These are phyloP conservation scores for Blastobotrys attinorum DNA, from an alignment of 805 yeast genomes.

Conservation along the genomic window DNA sequence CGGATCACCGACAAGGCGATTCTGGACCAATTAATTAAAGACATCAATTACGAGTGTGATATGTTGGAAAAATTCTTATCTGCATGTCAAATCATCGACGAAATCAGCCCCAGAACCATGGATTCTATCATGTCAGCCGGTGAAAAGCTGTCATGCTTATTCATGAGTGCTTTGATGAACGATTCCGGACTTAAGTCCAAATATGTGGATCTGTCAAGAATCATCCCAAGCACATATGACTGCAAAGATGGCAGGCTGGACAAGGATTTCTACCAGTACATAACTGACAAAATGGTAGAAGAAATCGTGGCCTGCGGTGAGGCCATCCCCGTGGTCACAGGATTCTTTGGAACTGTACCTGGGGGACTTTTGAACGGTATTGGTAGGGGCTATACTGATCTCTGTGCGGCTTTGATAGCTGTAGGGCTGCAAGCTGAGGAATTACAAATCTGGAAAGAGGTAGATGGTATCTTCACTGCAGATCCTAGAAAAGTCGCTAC, in stretches of 20 bases:
- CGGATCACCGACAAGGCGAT: slow-evolving; percentile 42
- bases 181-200: slow-evolving; percentile 73
- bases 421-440: slow-evolving; percentile 91
- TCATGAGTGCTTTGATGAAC: slow-evolving; percentile 76
- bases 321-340: slow-evolving; percentile 84
- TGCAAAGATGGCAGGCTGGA: slow-evolving; percentile 50
- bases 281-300: slow-evolving; percentile 44
- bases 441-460: slow-evolving; percentile 97
- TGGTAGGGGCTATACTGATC: slow-evolving; percentile 96
- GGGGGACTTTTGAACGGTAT: slow-evolving; percentile 90
- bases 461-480: slow-evolving; percentile 97
- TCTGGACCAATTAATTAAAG: slow-evolving; percentile 45
- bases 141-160: slow-evolving; percentile 84
- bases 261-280: slow-evolving; percentile 47
- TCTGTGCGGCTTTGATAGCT: slow-evolving; percentile 94
- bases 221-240: slow-evolving; percentile 58
- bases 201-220: slow-evolving; percentile 69
- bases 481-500: slow-evolving; percentile 93
- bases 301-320: slow-evolving; percentile 32
- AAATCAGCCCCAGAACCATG: slow-evolving; percentile 77
- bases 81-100: slow-evolving; percentile 89
- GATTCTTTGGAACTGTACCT: slow-evolving; percentile 93
- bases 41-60: slow-evolving; percentile 58
- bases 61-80: slow-evolving; percentile 61
- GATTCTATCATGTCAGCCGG: slow-evolving; percentile 91